Evolutionary conservation across 805 yeast genomes (phyloP).

Genomic region (Sungouiella thailandica): DNA sequence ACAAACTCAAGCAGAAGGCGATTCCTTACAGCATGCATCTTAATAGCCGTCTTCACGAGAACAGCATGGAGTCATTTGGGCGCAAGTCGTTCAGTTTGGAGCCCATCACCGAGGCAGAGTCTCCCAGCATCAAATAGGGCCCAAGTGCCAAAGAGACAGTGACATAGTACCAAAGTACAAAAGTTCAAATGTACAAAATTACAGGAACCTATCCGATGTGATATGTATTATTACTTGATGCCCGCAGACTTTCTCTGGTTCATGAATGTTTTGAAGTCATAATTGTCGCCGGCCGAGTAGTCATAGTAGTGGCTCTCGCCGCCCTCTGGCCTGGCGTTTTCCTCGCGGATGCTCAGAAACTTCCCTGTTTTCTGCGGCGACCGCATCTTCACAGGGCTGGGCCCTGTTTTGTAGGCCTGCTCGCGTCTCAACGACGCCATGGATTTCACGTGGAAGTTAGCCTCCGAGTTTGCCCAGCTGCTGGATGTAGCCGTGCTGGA

Average conservation of each 20-base stretch:
- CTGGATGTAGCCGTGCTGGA: slow-evolving; percentile 9
- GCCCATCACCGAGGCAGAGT: slow-evolving; percentile 20
- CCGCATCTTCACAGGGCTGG: too few relatives aligned
- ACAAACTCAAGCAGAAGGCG: not conserved
- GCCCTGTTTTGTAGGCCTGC: not conserved
- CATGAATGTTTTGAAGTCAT: slow-evolving; percentile 37
- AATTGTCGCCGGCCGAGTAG: slow-evolving; percentile 25
- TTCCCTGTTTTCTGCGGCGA: not conserved
- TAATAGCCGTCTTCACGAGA: slow-evolving; percentile 2
- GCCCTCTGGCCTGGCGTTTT: not conserved
- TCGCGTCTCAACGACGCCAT: not conserved
- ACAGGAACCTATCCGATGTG: not conserved
- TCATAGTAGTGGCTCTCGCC: slow-evolving; percentile 30
- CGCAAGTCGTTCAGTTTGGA: slow-evolving; percentile 11
- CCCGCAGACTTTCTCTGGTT: slow-evolving; percentile 15
- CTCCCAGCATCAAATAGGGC: slow-evolving; percentile 6
- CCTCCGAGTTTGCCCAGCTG: slow-evolving; percentile 15
- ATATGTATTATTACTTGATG: not conserved
- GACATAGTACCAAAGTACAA: too few relatives aligned
- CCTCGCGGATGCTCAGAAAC: not conserved
- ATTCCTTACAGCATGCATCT: not conserved
- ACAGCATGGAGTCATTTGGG: slow-evolving; percentile 10
- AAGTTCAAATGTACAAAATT: not conserved
- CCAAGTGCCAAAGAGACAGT: too few relatives aligned
- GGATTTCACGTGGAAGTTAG: slow-evolving; percentile 11